Percentiles rank a stretch among this genome's conserved stretches.
phyloP scores from a whole-genome alignment of 192 early-diverging fungal species.

The Helicostylum pulchrum region DNA sequence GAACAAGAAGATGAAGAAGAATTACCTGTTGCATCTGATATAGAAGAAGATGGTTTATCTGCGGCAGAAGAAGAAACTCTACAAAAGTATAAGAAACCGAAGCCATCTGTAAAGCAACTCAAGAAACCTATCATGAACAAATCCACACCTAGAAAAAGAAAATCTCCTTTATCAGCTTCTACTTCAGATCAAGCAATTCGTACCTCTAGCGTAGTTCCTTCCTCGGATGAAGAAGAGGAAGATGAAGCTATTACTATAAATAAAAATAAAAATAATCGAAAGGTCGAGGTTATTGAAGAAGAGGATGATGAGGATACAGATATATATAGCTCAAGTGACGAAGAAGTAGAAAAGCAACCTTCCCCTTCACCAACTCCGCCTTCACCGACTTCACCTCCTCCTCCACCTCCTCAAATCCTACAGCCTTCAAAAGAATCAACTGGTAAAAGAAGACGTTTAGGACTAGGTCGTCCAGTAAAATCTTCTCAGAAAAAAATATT shows the following conservation, averaged over 20 bases:
- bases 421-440: too few relatives aligned
- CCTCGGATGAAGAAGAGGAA: conserved; percentile 25
- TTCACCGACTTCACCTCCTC: too few relatives aligned
- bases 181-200: background rate
- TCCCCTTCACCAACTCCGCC: background rate
- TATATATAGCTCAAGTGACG: background rate
- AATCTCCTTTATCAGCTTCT: background rate
- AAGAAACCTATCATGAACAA: background rate
- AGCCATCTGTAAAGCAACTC: background rate
- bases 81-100: background rate
- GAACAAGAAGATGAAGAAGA: conserved; percentile 2
- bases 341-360: background rate
- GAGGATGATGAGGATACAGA: background rate
- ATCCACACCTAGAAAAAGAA: background rate
- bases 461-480: background rate
- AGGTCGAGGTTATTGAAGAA: background rate
- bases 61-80: background rate
- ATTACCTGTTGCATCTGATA: background rate
- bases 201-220: conserved; percentile 19
- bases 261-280: background rate
- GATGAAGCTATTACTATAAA: conserved; percentile 6
- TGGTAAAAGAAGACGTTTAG: background rate
- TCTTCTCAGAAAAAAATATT: background rate
- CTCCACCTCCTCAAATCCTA: too few relatives aligned
- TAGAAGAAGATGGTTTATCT: conserved; percentile 6